Conservation (phyloP, 768 basidiomycete genomes). For the Tylopilus intermedius region DNA sequence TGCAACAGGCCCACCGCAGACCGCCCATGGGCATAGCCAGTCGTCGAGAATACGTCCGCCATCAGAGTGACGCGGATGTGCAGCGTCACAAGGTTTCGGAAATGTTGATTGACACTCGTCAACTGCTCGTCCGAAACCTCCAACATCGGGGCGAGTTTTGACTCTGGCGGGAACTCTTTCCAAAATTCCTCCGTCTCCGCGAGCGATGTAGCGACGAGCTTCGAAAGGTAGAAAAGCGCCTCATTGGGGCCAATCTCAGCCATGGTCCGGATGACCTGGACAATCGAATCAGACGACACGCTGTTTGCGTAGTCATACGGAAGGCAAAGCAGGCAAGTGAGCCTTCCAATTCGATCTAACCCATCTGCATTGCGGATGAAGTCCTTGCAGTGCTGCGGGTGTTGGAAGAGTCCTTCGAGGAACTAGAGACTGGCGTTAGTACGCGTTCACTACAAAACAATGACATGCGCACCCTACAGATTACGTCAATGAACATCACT, state of each 20-base stretch:
- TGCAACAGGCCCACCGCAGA: constrained; percentile 71
- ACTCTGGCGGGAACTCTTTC: constrained; percentile 46
- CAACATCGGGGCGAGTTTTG: constrained; percentile 63
- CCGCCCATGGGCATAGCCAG: constrained; percentile 77
- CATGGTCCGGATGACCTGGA: constrained; percentile 85
- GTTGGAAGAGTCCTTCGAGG: constrained; percentile 91
- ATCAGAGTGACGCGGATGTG: constrained; percentile 78
- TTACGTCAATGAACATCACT: constrained; percentile 73
- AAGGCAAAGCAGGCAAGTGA: constrained; percentile 80
- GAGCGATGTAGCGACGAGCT: constrained; percentile 66
- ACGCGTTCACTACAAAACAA: background rate
- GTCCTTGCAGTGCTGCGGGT: constrained; percentile 82
- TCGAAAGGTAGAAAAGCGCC: constrained; percentile 65
- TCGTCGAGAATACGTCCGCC: constrained; percentile 81
- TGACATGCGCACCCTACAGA: constrained; percentile 60
- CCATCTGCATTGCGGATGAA: constrained; percentile 76
- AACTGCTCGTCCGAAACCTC: constrained; percentile 48
- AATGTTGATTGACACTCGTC: constrained; percentile 51
- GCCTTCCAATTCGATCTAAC: constrained; percentile 64
- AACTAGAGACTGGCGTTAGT: constrained; percentile 47
- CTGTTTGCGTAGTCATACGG: constrained; percentile 87
- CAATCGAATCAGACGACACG: constrained; percentile 79
- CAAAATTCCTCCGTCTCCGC: constrained; percentile 70
- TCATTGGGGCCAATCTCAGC: constrained; percentile 79
- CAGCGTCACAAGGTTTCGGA: constrained; percentile 69